Base-by-base conservation (phyloP, 2,329 filamentous ascomycete species). In the Trichoderma atrobrunneum region DNA sequence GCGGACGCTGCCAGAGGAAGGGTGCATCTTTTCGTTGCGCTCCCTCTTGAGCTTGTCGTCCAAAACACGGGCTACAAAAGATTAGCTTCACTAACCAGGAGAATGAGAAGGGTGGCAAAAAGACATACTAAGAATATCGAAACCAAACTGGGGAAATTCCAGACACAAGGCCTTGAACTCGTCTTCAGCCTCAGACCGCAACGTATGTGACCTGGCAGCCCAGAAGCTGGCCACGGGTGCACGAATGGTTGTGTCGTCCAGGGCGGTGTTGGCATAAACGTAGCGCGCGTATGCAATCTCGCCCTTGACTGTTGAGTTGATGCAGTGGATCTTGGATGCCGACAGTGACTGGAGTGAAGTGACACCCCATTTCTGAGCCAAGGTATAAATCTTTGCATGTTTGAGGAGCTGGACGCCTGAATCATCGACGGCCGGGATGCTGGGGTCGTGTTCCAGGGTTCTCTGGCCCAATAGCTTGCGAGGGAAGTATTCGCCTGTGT, bases 251-350 rank as follows among this genome's bases (percentile, higher is more conserved):
- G 82, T 84, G 81, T 97, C 93, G 73, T 92, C 89, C 63, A 86
- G 82, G 70, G 83, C 81, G 12, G 93, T 96, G 82, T 93, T 89
- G 73, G 89, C 89, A 85, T 97, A 97, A 36, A 97, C 92, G 83
- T 94, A 98, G 80, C 94, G 90, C 10, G 95, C 95, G 81, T 97
- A 98, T 30, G 91, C 90, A 78, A 98, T 95, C 85, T 98, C 95
- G 81, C 94, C 95, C 83, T 91, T 92, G 43, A 94, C 93, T 0
- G 93, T 97, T 59, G 92, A 93, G 79, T 94, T 92, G 78, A 97
- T 92, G 80, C 93, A 93, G 85, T 97, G 94, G 78, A 98, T 97
- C 86, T 98, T 98, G 80, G 89, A 90, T 80, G 93, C 93, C 3
- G 94, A 92, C 32, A 97, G 89, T 21, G 86, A 88, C 81, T 93